phyloP scores from a whole-genome alignment of 306 rosid genomes.

The Styphnolobium japonicum region DNA sequence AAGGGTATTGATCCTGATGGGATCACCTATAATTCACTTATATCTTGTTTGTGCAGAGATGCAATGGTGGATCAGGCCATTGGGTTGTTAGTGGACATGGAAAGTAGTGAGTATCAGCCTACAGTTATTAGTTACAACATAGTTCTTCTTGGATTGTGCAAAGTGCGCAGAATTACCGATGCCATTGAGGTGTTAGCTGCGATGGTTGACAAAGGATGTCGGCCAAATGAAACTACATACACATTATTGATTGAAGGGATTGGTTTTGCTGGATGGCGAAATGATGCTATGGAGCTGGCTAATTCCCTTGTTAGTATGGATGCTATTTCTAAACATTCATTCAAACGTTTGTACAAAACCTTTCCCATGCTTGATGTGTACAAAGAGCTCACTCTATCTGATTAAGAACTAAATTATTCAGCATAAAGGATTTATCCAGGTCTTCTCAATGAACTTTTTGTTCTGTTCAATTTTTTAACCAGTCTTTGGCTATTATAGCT shows the following conservation, averaged over 20 bases:
- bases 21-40: slow-evolving; percentile 75
- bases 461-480: not conserved
- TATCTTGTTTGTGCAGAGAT: slow-evolving; percentile 87
- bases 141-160: slow-evolving; percentile 76
- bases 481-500: not conserved
- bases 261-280: slow-evolving; percentile 77
- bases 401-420: slow-evolving; percentile 36
- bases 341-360: slow-evolving; percentile 57
- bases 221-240: slow-evolving; percentile 74
- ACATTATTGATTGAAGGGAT: slow-evolving; percentile 68
- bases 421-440: not conserved
- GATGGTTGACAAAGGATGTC: slow-evolving; percentile 66
- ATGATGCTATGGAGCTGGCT: slow-evolving; percentile 71
- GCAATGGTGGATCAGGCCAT: slow-evolving; percentile 81
- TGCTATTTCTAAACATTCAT: slow-evolving; percentile 54
- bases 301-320: slow-evolving; percentile 45
- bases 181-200: slow-evolving; percentile 67
- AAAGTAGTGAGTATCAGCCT: slow-evolving; percentile 45
- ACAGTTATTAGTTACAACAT: slow-evolving; percentile 71
- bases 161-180: slow-evolving; percentile 49
- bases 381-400: slow-evolving; percentile 57
- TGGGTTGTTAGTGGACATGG: slow-evolving; percentile 77
- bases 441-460: slow-evolving; percentile 12
- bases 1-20: slow-evolving; percentile 63
- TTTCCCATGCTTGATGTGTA: slow-evolving; percentile 69